phyloP scores from a whole-genome alignment of 306 rosid species.

The Vicia faba region DNA sequence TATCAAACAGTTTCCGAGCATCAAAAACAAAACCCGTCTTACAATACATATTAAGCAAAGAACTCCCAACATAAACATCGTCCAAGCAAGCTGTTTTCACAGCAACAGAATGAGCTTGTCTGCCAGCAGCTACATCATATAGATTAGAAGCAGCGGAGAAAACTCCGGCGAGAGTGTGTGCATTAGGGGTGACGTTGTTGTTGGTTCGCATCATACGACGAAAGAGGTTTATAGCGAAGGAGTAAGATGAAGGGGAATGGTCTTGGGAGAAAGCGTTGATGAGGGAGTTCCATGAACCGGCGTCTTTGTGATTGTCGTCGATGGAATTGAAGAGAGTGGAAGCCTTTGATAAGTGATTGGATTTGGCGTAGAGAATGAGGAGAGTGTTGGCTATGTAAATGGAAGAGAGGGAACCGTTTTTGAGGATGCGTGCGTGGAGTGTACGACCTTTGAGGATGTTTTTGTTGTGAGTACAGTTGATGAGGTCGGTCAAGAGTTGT shows the following conservation, averaged over 20 bases:
- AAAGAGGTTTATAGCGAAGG: slow-evolving; percentile 55
- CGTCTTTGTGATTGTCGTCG: slow-evolving; percentile 44
- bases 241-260: slow-evolving; percentile 22
- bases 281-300: slow-evolving; percentile 77
- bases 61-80: slow-evolving; percentile 82
- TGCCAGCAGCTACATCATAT: slow-evolving; percentile 41
- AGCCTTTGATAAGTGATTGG: slow-evolving; percentile 52
- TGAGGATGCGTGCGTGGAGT: slow-evolving; percentile 63
- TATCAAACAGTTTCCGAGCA: slow-evolving; percentile 74
- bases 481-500: slow-evolving; percentile 38
- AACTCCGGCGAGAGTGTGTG: slow-evolving; percentile 70
- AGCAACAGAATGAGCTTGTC: slow-evolving; percentile 58
- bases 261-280: slow-evolving; percentile 72
- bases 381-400: slow-evolving; percentile 56
- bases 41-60: slow-evolving; percentile 65
- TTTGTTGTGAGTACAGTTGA: slow-evolving; percentile 44
- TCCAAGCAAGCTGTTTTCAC: slow-evolving; percentile 48
- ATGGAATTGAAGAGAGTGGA: slow-evolving; percentile 49
- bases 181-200: slow-evolving; percentile 51
- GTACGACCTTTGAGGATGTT: slow-evolving; percentile 47
- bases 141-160: slow-evolving; percentile 57
- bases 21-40: slow-evolving; percentile 54
- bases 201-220: slow-evolving; percentile 56
- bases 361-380: slow-evolving; percentile 66
- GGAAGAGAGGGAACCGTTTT: slow-evolving; percentile 38